Base-by-base conservation (phyloP, 352 stramenopile genomes). In the Globisporangium paroecandrum region DNA sequence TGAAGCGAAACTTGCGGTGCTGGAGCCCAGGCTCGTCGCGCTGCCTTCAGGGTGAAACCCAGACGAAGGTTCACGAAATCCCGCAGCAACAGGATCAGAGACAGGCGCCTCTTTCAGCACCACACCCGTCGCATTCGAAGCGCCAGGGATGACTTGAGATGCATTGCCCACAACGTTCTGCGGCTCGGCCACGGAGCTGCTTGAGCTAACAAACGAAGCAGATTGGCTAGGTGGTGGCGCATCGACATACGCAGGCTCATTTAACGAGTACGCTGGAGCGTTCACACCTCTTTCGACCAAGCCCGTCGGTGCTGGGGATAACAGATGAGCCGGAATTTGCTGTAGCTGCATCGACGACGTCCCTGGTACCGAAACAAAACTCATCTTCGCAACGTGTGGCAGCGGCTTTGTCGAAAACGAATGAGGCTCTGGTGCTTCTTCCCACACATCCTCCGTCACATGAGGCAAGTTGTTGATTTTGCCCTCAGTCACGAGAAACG, bases 391-490 rank as follows among this genome's bases (percentile, higher is more conserved):
- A 8, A 95, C 87, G 66, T 89, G 87, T 9, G 87, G 87, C 38
- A 95, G 78, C 46, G 82, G 79, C 64, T 91, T 95, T 6, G 76
- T 75, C 51, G 85, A 90, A 54, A 95, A 93, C 46, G 85, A 91
- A 65, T 92, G 81, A 24, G 87, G 87, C 70, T 95, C 87, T 0
- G 87, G 87, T 0, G 87, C 87, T 84, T 95, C 87, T 80, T 95
- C 87, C 87, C 87, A 95, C 5, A 95, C 81, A 41, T 93, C 87
- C 69, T 90, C 80, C 41, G 88, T 75, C 12, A 93, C 79, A 34
- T 92, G 77, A 7, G 79, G 83, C 32, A 93, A 62, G 69, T 95
- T 95, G 69, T 90, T 92, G 64, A 92, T 92, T 66, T 95, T 95
- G 29, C 85, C 87, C 65, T 95, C 87, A 2, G 83, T 93, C 13